Percentiles rank a stretch among this genome's conserved stretches.
phyloP scores from a whole-genome alignment of 495 filamentous ascomycete species.

The Lasiosphaeria hispida region DNA sequence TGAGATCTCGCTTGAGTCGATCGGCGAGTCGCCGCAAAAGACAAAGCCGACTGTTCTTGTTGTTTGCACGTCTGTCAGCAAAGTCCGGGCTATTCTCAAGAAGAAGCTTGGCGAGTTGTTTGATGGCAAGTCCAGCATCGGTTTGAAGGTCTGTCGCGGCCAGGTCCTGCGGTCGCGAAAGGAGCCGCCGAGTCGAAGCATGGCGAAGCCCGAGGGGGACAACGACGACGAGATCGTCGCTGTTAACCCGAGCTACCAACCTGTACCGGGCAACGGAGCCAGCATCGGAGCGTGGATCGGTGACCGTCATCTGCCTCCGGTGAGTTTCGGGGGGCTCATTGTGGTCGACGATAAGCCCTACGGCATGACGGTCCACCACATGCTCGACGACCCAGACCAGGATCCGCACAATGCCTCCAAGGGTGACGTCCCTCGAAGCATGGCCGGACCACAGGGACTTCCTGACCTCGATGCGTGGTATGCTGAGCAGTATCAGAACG shows the following conservation, averaged over 20 bases:
- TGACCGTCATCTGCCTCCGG: conserved; percentile 79
- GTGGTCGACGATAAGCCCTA: conserved; percentile 78
- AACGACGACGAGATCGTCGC: conserved; percentile 37
- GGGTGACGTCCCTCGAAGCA: conserved; percentile 21
- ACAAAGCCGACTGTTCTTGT: conserved; percentile 75
- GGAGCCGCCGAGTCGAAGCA: conserved; percentile 35
- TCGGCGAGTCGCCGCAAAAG: conserved; percentile 62
- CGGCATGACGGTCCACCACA: conserved; percentile 94
- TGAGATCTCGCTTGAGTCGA: conserved; percentile 69
- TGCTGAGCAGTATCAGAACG: conserved; percentile 28
- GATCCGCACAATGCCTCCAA: conserved; percentile 44
- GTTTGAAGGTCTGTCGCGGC: conserved; percentile 63
- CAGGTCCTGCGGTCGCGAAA: conserved; percentile 66
- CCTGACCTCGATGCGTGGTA: conserved; percentile 34
- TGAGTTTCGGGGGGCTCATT: conserved; percentile 84
- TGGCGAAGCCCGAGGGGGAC: conserved; percentile 30
- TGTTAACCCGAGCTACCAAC: conserved; percentile 66
- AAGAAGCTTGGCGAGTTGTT: conserved; percentile 59
- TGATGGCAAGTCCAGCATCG: conserved; percentile 57
- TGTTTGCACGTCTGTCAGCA: conserved; percentile 67
- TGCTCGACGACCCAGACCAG: conserved; percentile 79
- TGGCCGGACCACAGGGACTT: conserved; percentile 20
- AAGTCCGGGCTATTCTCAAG: conserved; percentile 67
- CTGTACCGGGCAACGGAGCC: conserved; percentile 76
- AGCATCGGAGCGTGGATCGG: conserved; percentile 89